Evolutionary conservation across 805 yeast genomes (phyloP).

Genomic region (Vanderwaltozyma tropicalis): DNA sequence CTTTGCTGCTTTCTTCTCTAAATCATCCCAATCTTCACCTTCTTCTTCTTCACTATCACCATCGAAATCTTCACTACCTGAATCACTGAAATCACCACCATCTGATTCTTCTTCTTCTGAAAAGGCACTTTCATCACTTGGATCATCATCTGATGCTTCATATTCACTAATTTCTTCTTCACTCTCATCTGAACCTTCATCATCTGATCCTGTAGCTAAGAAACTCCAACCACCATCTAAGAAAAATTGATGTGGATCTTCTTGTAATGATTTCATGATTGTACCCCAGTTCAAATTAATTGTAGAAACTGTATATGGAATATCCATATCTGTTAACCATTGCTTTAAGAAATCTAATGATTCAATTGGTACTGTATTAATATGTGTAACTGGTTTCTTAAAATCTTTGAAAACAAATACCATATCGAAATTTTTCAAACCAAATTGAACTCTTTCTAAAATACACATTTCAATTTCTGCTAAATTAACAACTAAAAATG

Average conservation of each 20-base stretch:
- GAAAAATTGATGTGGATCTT: conserved; percentile 92
- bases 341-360: conserved; percentile 84
- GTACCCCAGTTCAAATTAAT: conserved; percentile 92
- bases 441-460: conserved; percentile 94
- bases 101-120: conserved; percentile 32
- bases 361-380: conserved; percentile 91
- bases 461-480: conserved; percentile 92
- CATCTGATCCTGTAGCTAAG: conserved; percentile 80
- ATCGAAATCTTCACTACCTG: conserved; percentile 20
- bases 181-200: conserved; percentile 55
- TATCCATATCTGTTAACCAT: conserved; percentile 96
- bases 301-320: conserved; percentile 89
- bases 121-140: conserved; percentile 32
- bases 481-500: conserved; percentile 82
- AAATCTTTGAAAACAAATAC: conserved; percentile 96
- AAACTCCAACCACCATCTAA: conserved; percentile 94
- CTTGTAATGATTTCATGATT: conserved; percentile 85
- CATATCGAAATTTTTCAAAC: conserved; percentile 88
- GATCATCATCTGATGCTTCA: conserved; percentile 36
- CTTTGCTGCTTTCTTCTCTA: conserved; percentile 31
- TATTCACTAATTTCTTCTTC: conserved; percentile 51
- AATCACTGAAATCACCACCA: conserved; percentile 28
- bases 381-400: conserved; percentile 74
- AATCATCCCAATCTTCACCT: conserved; percentile 34
- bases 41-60: conserved; percentile 28